phyloP scores from a whole-genome alignment of 2,329 filamentous ascomycete genomes.

The Nemania diffusa region DNA sequence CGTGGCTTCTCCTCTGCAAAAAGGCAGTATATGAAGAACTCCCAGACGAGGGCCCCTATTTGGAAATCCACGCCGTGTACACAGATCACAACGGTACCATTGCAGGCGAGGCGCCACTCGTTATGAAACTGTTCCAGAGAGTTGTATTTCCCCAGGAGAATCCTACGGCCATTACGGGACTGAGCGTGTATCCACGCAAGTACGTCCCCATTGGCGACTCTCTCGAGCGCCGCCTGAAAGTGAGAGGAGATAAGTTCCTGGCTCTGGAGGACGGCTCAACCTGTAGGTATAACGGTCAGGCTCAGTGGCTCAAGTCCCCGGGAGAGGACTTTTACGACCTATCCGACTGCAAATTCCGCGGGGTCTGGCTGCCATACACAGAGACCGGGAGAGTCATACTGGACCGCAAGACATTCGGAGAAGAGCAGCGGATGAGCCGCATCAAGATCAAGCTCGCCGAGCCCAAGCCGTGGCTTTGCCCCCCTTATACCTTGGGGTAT shows the following conservation, averaged over 20 bases:
- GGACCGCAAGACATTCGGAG: constrained; percentile 46
- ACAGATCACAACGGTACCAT: constrained; percentile 42
- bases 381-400: constrained; percentile 46
- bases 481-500: constrained; percentile 46
- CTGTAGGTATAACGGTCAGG: constrained; percentile 42
- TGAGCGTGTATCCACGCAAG: constrained; percentile 42
- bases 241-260: constrained; percentile 44
- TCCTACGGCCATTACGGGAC: constrained; percentile 41
- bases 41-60: constrained; percentile 35
- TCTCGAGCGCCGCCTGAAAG: constrained; percentile 38
- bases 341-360: constrained; percentile 37
- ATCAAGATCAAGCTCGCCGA: constrained; percentile 32
- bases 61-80: constrained; percentile 45
- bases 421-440: constrained; percentile 40
- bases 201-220: constrained; percentile 37
- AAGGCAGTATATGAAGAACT: constrained; percentile 44
- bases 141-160: constrained; percentile 41
- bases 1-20: constrained; percentile 45
- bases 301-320: constrained; percentile 44
- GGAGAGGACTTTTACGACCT: constrained; percentile 40
- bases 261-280: constrained; percentile 37
- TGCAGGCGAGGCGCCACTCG: constrained; percentile 35
- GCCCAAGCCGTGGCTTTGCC: constrained; percentile 42
- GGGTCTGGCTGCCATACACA: constrained; percentile 46
- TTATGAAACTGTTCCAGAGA: constrained; percentile 39